These are phyloP conservation scores for Bolboschoenus planiculmis DNA, from an alignment of 176 grass and related monocot species.

Conservation along the genomic window DNA sequence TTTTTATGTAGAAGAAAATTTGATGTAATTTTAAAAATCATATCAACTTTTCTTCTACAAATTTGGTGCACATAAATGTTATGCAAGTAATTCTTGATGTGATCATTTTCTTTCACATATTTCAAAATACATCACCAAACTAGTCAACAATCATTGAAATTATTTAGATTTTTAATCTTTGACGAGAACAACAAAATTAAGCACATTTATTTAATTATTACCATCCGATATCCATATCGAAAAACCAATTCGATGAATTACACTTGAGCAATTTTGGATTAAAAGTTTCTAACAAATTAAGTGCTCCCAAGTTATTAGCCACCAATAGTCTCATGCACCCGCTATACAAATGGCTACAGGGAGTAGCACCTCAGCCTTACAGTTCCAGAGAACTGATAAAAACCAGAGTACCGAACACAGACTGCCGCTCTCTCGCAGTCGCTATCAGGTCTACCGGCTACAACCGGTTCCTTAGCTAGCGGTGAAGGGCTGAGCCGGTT, in stretches of 20 bases:
- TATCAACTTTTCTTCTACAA: background rate
- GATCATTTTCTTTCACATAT: no score
- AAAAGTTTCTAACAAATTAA: no score
- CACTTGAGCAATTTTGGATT: background rate
- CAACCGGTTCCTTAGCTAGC: background rate
- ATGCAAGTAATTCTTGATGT: no score
- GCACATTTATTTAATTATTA: no score
- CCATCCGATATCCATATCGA: background rate
- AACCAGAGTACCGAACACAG: constrained; percentile 3
- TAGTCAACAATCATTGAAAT: no score
- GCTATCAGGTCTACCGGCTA: background rate
- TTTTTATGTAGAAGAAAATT: background rate
- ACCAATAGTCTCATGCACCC: background rate
- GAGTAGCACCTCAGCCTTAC: background rate
- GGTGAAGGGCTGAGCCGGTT: background rate
- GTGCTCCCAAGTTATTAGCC: no score
- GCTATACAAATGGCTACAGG: background rate
- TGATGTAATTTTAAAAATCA: background rate
- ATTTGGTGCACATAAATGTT: no score
- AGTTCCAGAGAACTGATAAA: background rate
- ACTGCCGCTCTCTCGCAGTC: constrained; percentile 13
- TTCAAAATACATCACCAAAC: no score
- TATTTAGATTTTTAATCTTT: no score
- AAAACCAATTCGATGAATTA: background rate
- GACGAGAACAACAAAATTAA: no score